A percentile compares a stretch with the other conserved stretches of the same genome.
These are phyloP conservation scores for Daldinia concentrica DNA, from an alignment of 495 filamentous ascomycete species.

Conservation along the genomic window DNA sequence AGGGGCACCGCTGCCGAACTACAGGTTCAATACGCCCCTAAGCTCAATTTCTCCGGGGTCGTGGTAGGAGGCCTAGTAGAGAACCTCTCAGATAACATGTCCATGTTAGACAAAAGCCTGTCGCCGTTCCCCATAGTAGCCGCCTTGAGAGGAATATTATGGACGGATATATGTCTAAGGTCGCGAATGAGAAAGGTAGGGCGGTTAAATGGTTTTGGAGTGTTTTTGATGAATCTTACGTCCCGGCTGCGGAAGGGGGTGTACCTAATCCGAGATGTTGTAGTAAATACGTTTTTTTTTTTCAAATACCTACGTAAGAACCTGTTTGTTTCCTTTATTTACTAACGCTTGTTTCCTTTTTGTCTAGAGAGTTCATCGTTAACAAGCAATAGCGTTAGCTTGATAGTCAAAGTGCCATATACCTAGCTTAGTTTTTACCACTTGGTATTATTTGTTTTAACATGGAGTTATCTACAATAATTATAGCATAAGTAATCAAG, in stretches of 20 bases:
- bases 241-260: neutral
- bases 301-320: too few species aligned
- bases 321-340: neutral
- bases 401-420: neutral
- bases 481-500: neutral
- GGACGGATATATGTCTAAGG: neutral
- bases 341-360: neutral
- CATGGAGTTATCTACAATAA: neutral
- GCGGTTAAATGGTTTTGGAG: neutral
- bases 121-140: neutral
- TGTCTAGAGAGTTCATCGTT: neutral
- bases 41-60: constrained; percentile 45
- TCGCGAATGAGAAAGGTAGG: neutral
- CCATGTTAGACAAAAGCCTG: neutral
- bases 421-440: neutral
- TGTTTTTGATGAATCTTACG: neutral
- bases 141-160: neutral
- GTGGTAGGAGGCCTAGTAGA: neutral
- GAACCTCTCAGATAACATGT: neutral
- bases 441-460: neutral
- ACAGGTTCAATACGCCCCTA: constrained; percentile 63
- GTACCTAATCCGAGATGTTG: neutral
- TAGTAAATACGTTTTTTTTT: neutral
- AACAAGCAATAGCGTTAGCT: neutral
- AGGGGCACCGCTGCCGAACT: constrained; percentile 64